Conservation (phyloP, 192 early-diverging fungal species). For the Linnemannia zychae region DNA sequence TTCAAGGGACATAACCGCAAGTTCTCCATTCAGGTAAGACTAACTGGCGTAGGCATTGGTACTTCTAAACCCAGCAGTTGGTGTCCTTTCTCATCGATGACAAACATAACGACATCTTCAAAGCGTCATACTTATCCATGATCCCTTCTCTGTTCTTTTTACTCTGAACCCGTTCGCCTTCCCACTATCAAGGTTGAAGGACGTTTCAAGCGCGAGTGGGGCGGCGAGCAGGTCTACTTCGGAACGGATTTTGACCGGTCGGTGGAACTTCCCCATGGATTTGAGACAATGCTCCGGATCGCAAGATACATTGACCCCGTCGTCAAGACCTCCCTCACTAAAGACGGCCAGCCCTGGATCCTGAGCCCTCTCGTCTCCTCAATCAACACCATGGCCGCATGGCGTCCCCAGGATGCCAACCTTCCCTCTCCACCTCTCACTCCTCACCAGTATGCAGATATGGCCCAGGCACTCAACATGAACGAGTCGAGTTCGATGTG, state of each 20-base stretch:
- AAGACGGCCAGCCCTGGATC: conserved; percentile 50
- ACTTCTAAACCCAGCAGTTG: not conserved
- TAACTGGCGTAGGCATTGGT: not conserved
- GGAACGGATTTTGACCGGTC: conserved; percentile 54
- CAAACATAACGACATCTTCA: not conserved
- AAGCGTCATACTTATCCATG: not conserved
- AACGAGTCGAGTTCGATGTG: conserved; percentile 23
- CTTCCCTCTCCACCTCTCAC: conserved; percentile 39
- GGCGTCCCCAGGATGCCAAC: conserved; percentile 45
- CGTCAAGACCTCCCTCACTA: conserved; percentile 38
- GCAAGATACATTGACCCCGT: conserved; percentile 55
- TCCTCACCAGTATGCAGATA: conserved; percentile 24
- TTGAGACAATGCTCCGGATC: conserved; percentile 45
- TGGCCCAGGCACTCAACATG: not conserved
- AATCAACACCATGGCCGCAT: conserved; percentile 52
- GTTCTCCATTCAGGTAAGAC: conserved; percentile 54
- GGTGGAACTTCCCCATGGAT: conserved; percentile 41
- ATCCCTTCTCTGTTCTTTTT: not conserved
- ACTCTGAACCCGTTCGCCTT: not conserved
- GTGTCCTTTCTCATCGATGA: not conserved
- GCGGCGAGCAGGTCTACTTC: conserved; percentile 50
- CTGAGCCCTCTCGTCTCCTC: conserved; percentile 51
- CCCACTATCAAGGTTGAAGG: conserved; percentile 32
- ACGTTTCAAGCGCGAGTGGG: conserved; percentile 48
- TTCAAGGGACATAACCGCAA: conserved; percentile 55